These are phyloP conservation scores for Penicillium sp. DNA, from an alignment of 2,329 filamentous ascomycete genomes.

Conservation along the genomic window DNA sequence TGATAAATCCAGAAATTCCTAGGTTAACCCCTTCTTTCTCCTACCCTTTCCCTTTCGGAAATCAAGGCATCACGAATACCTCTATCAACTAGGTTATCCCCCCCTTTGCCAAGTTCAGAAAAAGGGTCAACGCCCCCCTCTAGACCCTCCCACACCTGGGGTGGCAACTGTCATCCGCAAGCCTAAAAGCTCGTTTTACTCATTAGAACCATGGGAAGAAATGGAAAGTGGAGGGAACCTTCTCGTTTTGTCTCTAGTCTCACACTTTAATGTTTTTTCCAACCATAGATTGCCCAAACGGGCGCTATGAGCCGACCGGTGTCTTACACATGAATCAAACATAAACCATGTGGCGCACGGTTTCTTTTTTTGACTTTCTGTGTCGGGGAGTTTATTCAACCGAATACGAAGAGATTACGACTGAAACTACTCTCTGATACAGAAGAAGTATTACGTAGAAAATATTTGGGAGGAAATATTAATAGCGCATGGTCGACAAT, in stretches of 20 bases:
- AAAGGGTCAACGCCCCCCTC: neutral
- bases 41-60: neutral
- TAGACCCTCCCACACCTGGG: neutral
- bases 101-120: neutral
- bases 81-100: neutral
- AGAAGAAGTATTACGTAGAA: neutral
- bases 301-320: slow-evolving; percentile 14
- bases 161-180: slow-evolving; percentile 24
- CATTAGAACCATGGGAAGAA: slow-evolving; percentile 16
- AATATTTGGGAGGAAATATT: neutral
- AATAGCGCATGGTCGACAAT: slow-evolving; percentile 2
- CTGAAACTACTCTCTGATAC: neutral
- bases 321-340: slow-evolving; percentile 18
- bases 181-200: slow-evolving; percentile 17
- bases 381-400: slow-evolving; percentile 17
- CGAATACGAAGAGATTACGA: slow-evolving; percentile 20
- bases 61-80: neutral
- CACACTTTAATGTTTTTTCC: slow-evolving; percentile 9
- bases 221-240: neutral
- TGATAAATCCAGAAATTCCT: neutral
- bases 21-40: neutral
- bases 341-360: slow-evolving; percentile 24
- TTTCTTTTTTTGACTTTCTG: slow-evolving; percentile 15
- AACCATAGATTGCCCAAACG: neutral
- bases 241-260: slow-evolving; percentile 6